These are phyloP conservation scores for Xylariales sp. DNA, from an alignment of 2,329 filamentous ascomycete genomes.

Conservation along the genomic window DNA sequence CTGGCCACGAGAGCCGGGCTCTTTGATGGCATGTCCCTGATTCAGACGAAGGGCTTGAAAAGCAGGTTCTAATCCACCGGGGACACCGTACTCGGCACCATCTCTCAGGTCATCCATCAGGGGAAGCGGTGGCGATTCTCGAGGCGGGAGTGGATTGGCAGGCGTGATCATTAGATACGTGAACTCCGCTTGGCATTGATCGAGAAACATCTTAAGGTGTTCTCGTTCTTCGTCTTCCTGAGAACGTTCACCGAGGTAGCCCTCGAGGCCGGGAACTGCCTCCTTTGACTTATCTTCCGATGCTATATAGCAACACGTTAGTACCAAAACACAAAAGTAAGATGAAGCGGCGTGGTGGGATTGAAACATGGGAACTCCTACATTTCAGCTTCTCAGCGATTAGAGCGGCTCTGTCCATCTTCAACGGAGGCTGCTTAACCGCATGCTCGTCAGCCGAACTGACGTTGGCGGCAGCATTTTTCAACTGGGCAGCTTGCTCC, in stretches of 20 bases:
- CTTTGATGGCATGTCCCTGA: constrained; percentile 56
- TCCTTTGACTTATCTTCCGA: constrained; percentile 35
- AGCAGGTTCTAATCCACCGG: constrained; percentile 34
- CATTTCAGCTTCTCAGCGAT: constrained; percentile 54
- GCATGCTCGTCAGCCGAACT: constrained; percentile 38
- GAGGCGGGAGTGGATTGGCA: constrained; percentile 60
- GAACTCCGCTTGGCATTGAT: constrained; percentile 62
- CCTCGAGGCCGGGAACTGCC: constrained; percentile 37
- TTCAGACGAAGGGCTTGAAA: constrained; percentile 31
- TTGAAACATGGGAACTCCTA: too few relatives aligned
- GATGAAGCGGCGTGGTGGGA: too few relatives aligned
- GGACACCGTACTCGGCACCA: constrained; percentile 46
- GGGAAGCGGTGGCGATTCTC: constrained; percentile 56
- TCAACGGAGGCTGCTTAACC: constrained; percentile 36
- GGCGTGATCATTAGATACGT: constrained; percentile 66
- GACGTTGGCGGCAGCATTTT: constrained; percentile 40
- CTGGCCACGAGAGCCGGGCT: constrained; percentile 48
- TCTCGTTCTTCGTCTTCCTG: constrained; percentile 38
- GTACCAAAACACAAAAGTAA: not conserved
- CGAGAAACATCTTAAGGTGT: constrained; percentile 56
- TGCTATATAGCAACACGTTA: constrained; percentile 27
- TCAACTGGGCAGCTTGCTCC: constrained; percentile 71
- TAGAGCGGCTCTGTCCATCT: constrained; percentile 42
- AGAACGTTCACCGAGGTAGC: constrained; percentile 20
- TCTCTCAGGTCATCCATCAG: constrained; percentile 57